Percentiles rank a stretch among this genome's conserved stretches.
Conservation (phyloP, 768 basidiomycete species). For the Xerocomellus chrysenteron region DNA sequence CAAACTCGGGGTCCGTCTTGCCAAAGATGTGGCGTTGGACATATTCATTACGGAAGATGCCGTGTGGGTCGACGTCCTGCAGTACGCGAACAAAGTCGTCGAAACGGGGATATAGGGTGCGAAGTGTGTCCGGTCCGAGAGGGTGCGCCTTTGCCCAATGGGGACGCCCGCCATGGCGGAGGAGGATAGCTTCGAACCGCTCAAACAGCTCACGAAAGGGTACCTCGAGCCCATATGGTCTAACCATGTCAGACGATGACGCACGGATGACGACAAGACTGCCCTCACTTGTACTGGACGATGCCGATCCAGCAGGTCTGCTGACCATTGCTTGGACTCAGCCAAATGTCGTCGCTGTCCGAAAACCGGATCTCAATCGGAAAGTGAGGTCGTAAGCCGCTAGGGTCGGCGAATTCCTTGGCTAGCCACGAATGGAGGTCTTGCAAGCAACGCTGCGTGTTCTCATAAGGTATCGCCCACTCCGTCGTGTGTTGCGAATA, state of each 20-base stretch:
- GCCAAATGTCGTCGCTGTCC: conserved; percentile 87
- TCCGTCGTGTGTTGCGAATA: conserved; percentile 94
- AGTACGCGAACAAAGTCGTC: conserved; percentile 72
- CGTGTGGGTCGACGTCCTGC: conserved; percentile 66
- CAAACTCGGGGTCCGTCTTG: conserved; percentile 39
- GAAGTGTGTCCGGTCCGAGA: conserved; percentile 62
- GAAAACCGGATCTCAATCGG: conserved; percentile 92
- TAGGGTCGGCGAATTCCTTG: conserved; percentile 59
- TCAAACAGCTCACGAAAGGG: conserved; percentile 79
- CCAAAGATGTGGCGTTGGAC: conserved; percentile 86
- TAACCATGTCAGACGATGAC: conserved; percentile 29
- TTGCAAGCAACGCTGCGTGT: conserved; percentile 63
- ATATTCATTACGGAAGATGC: conserved; percentile 86
- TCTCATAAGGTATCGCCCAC: conserved; percentile 82
- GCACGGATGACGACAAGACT: background rate
- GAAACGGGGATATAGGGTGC: conserved; percentile 76
- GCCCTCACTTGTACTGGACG: conserved; percentile 87
- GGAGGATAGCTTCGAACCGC: conserved; percentile 71
- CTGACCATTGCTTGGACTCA: conserved; percentile 82
- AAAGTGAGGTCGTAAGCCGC: conserved; percentile 86
- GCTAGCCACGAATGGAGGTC: conserved; percentile 74
- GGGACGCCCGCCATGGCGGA: conserved; percentile 73
- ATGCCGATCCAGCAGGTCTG: conserved; percentile 95
- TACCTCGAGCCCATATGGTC: conserved; percentile 82
- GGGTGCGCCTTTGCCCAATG: conserved; percentile 96